Evolutionary conservation across 2,329 filamentous ascomycete genomes (phyloP).

Genomic region (Xylariales sp.): DNA sequence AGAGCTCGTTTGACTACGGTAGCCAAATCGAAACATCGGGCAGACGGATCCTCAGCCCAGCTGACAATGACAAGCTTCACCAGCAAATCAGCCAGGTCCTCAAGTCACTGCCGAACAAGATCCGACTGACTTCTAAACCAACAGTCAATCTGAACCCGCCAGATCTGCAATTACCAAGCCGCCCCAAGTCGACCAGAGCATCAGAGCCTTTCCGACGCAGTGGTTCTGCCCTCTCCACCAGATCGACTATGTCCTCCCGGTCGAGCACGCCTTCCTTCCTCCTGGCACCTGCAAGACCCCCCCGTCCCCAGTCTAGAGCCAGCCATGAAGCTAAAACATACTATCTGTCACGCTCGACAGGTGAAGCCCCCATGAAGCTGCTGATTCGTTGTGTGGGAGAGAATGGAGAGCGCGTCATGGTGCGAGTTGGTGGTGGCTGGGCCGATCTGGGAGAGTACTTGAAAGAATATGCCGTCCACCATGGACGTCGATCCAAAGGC

Average conservation of each 20-base stretch:
- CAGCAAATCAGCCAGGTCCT: constrained; percentile 78
- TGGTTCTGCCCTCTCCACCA: constrained; percentile 38
- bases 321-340: constrained; percentile 83
- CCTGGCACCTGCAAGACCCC: constrained; percentile 55
- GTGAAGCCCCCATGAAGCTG: constrained; percentile 86
- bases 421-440: constrained; percentile 97
- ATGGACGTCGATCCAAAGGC: constrained; percentile 64
- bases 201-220: constrained; percentile 43
- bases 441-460: constrained; percentile 93
- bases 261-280: constrained; percentile 51
- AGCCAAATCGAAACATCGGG: constrained; percentile 27
- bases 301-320: constrained; percentile 41
- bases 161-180: constrained; percentile 46
- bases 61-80: constrained; percentile 65
- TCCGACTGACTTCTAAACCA: constrained; percentile 62
- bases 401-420: constrained; percentile 89
- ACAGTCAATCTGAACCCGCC: constrained; percentile 53
- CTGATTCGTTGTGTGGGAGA: constrained; percentile 92
- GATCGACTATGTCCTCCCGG: constrained; percentile 36
- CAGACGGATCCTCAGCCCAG: constrained; percentile 25
- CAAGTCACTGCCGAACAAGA: constrained; percentile 71
- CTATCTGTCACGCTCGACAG: constrained; percentile 79
- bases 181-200: constrained; percentile 36
- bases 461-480: constrained; percentile 87
- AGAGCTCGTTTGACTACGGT: constrained; percentile 32